A percentile compares a stretch with the other conserved stretches of the same genome.
Conservation (phyloP, 1,139 yeast genomes). For the Petasospora fabianii region DNA sequence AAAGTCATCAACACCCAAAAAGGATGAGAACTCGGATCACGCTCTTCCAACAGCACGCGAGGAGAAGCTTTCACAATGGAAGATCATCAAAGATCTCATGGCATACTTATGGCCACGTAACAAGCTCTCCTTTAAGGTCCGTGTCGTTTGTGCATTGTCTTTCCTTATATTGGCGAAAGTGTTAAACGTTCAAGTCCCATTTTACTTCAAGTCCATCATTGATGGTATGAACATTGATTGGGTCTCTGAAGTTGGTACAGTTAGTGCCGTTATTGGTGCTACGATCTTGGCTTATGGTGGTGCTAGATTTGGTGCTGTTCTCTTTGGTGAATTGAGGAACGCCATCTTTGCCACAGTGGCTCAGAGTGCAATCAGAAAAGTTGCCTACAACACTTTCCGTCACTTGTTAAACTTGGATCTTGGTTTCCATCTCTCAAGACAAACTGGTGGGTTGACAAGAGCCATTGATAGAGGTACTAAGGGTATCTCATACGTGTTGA, state of each 20-base stretch:
- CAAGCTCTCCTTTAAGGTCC: slow-evolving; percentile 60
- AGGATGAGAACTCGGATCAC: slow-evolving; percentile 2
- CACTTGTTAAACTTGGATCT: slow-evolving; percentile 83
- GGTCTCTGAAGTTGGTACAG: slow-evolving; percentile 58
- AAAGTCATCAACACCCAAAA: neutral
- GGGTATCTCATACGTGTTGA: slow-evolving; percentile 88
- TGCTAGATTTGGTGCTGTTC: slow-evolving; percentile 89
- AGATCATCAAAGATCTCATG: slow-evolving; percentile 58
- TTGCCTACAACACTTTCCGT: slow-evolving; percentile 81
- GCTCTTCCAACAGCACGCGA: slow-evolving; percentile 6
- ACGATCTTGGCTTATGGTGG: slow-evolving; percentile 87
- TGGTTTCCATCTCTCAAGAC: slow-evolving; percentile 84
- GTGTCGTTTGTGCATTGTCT: slow-evolving; percentile 74
- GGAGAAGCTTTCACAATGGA: slow-evolving; percentile 35
- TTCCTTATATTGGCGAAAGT: slow-evolving; percentile 77
- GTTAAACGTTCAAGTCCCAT: slow-evolving; percentile 93
- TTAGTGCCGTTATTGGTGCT: slow-evolving; percentile 58
- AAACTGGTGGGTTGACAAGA: slow-evolving; percentile 93
- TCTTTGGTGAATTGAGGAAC: slow-evolving; percentile 90
- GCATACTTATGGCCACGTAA: slow-evolving; percentile 89
- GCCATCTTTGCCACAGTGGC: slow-evolving; percentile 96
- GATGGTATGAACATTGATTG: slow-evolving; percentile 94
- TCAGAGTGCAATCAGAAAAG: slow-evolving; percentile 88
- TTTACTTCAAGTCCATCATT: slow-evolving; percentile 82
- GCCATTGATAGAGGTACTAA: slow-evolving; percentile 98